Conservation (phyloP, 371 early-diverging fungal genomes). For the Mucor sp. region DNA sequence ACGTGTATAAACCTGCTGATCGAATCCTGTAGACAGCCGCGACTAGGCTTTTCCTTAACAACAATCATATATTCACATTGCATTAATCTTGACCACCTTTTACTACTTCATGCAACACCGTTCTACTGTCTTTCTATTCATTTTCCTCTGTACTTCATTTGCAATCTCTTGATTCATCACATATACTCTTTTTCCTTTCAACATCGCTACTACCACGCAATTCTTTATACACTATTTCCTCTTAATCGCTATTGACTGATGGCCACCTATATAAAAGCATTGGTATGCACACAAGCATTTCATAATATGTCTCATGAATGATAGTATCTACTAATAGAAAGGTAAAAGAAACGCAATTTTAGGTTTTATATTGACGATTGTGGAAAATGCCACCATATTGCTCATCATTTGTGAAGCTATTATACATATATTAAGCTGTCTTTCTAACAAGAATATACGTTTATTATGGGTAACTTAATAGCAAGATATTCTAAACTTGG, state of each 20-base stretch:
- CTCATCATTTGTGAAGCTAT: too few species aligned
- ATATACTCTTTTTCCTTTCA: not conserved
- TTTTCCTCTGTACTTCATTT: not conserved
- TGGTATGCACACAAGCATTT: not conserved
- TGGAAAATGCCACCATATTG: too few species aligned
- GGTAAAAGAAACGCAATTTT: too few species aligned
- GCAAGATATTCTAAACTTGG: not conserved
- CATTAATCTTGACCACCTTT: not conserved
- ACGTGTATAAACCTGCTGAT: slow-evolving; percentile 25
- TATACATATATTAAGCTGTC: too few species aligned
- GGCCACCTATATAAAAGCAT: not conserved
- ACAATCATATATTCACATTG: not conserved
- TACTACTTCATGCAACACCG: not conserved
- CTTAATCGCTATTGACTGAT: not conserved
- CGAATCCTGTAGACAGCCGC: not conserved
- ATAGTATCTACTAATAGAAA: too few species aligned
- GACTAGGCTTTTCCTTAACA: not conserved
- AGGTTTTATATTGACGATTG: too few species aligned
- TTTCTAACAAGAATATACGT: not conserved
- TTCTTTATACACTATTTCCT: not conserved
- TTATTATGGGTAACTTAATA: not conserved
- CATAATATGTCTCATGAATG: not conserved
- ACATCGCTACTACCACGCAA: not conserved
- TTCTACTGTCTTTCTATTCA: not conserved
- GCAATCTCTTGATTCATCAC: not conserved